These are phyloP conservation scores for Vairimorpha apis DNA, from an alignment of 371 early-diverging fungal species.

Conservation along the genomic window DNA sequence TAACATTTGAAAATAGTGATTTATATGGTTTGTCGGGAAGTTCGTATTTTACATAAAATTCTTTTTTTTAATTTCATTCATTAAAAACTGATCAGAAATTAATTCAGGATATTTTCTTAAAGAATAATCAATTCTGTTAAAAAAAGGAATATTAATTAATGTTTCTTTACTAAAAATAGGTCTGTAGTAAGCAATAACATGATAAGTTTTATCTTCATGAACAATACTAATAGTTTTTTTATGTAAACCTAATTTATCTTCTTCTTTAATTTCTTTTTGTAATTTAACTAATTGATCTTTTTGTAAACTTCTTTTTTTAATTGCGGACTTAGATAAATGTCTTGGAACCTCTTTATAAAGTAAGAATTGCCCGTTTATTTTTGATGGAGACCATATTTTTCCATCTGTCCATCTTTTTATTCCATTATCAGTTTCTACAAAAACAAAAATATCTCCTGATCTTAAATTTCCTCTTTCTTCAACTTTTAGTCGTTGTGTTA, in stretches of 20 bases:
- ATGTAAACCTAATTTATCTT: constrained; percentile 49
- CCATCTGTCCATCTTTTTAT: constrained; percentile 64
- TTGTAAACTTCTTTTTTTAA: constrained; percentile 41
- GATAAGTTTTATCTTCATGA: constrained; percentile 52
- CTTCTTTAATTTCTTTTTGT: constrained; percentile 24
- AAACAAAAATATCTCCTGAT: constrained; percentile 60
- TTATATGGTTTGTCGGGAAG: neutral
- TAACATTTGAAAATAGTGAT: constrained; percentile 8
- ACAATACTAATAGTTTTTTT: constrained; percentile 58
- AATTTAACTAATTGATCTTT: constrained; percentile 15
- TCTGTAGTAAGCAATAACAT: constrained; percentile 58
- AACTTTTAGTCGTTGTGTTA: constrained; percentile 42
- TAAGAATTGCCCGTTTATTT: constrained; percentile 62
- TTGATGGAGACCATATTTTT: constrained; percentile 63
- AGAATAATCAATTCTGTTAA: constrained; percentile 25
- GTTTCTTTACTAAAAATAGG: constrained; percentile 49
- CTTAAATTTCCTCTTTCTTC: constrained; percentile 54
- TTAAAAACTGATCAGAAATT: constrained; percentile 21
- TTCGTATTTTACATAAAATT: constrained; percentile 25
- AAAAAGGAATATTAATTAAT: constrained; percentile 37
- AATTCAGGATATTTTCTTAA: constrained; percentile 34
- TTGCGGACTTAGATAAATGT: constrained; percentile 48
- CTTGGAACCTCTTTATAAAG: constrained; percentile 62
- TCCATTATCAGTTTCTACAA: constrained; percentile 59
- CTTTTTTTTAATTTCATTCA: neutral